Conservation (phyloP, 208 protist genomes). For the Acanthamoeba quina region DNA sequence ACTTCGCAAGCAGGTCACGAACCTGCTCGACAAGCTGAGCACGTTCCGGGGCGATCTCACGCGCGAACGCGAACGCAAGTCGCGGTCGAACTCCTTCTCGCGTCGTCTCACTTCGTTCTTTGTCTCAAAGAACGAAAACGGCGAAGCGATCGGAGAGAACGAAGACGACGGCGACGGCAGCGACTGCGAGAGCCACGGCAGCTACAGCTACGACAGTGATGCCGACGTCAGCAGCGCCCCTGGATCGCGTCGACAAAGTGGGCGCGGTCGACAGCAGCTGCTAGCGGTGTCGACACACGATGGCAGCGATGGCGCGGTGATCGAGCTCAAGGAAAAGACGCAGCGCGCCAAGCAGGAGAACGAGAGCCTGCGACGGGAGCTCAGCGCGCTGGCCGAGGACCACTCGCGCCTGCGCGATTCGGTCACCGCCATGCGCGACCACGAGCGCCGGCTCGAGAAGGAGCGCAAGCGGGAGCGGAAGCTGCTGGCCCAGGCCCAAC, state of each 20-base stretch:
- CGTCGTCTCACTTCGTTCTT: conserved; percentile 53
- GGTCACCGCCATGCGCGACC: conserved; percentile 26
- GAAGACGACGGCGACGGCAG: not conserved
- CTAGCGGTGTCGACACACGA: not conserved
- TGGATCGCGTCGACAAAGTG: conserved; percentile 5
- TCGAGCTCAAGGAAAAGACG: not conserved
- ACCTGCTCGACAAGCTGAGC: conserved; percentile 27
- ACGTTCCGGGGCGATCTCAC: not conserved
- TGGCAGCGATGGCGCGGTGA: not conserved
- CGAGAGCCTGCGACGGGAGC: conserved; percentile 15
- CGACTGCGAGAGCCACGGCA: not conserved
- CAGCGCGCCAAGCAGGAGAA: conserved; percentile 10
- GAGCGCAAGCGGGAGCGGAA: conserved; percentile 58
- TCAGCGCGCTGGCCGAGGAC: conserved; percentile 11
- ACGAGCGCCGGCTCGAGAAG: conserved; percentile 50
- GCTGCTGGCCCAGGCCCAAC: conserved; percentile 46
- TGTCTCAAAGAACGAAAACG: conserved; percentile 23
- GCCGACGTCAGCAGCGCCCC: not conserved
- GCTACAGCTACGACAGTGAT: not conserved
- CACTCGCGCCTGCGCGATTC: conserved; percentile 17
- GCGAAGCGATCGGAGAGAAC: not conserved
- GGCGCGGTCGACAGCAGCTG: not conserved
- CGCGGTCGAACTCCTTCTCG: not conserved
- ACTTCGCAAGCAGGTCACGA: conserved; percentile 42
- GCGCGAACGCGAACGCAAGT: conserved; percentile 1